A percentile compares a stretch with the other conserved stretches of the same genome.
Conservation (phyloP, 257 asterid genomes). For the Solanum chaucha region DNA sequence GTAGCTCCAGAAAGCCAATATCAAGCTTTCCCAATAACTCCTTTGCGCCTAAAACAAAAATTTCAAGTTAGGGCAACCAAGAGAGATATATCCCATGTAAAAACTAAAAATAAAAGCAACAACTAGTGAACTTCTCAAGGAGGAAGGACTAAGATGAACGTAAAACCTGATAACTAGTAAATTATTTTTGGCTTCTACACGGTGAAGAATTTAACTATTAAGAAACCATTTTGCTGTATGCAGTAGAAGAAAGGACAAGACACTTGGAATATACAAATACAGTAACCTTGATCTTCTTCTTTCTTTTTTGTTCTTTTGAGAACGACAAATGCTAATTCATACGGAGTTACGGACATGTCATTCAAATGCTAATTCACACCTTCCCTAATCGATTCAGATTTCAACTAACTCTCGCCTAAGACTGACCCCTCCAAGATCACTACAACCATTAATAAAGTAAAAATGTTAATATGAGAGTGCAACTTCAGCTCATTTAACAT, state of each 20-base stretch:
- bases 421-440: too few species aligned
- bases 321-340: too few species aligned
- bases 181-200: not conserved
- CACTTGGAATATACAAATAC: not conserved
- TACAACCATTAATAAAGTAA: too few species aligned
- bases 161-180: not conserved
- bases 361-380: too few species aligned
- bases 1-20: conserved; percentile 40
- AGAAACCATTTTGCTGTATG: not conserved
- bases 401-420: too few species aligned
- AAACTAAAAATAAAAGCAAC: not conserved
- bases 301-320: too few species aligned
- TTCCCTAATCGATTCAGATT: too few species aligned
- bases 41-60: conserved; percentile 45
- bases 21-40: conserved; percentile 28
- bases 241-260: not conserved
- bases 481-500: too few species aligned
- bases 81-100: not conserved
- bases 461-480: too few species aligned
- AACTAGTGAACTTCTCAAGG: not conserved
- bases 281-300: not conserved
- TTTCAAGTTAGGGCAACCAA: not conserved
- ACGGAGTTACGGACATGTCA: too few species aligned
- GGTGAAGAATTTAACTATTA: not conserved
- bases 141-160: not conserved